Percentiles rank a stretch among this genome's conserved stretches.
phyloP scores from a whole-genome alignment of 1,139 yeast genomes.

The Protomyces inouyei region DNA sequence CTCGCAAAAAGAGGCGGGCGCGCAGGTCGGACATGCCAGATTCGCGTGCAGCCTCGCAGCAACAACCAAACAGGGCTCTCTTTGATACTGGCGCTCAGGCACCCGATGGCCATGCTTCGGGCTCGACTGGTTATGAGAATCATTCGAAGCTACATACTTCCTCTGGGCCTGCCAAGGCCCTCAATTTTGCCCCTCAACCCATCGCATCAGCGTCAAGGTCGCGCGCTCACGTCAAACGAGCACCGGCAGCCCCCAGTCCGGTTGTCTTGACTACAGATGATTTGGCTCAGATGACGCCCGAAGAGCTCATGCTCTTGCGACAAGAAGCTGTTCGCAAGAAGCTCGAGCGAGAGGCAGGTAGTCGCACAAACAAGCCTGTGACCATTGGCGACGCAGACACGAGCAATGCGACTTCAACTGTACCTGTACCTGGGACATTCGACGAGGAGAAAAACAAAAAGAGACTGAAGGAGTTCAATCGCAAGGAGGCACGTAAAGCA shows the following conservation, averaged over 20 bases:
- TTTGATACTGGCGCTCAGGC: no score
- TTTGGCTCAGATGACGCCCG: neutral
- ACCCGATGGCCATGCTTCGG: no score
- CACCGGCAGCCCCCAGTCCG: neutral
- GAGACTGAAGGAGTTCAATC: no score
- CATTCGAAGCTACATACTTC: no score
- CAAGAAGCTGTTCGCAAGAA: neutral
- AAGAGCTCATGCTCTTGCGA: neutral
- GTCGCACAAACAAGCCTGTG: neutral
- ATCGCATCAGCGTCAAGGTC: neutral
- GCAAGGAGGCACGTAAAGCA: no score
- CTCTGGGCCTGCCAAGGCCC: neutral
- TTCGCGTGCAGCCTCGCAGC: neutral
- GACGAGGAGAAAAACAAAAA: no score
- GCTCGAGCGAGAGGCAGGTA: neutral
- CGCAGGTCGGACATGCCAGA: neutral
- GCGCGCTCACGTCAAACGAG: neutral
- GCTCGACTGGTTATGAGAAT: no score
- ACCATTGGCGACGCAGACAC: neutral
- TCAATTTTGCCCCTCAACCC: constrained; percentile 2
- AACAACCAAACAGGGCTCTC: no score
- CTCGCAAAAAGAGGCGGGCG: neutral
- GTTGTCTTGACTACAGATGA: neutral
- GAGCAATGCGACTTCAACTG: neutral
- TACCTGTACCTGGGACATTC: no score